These are phyloP conservation scores for Hygrophoropsis aurantiaca DNA, from an alignment of 768 basidiomycete genomes.

Conservation along the genomic window DNA sequence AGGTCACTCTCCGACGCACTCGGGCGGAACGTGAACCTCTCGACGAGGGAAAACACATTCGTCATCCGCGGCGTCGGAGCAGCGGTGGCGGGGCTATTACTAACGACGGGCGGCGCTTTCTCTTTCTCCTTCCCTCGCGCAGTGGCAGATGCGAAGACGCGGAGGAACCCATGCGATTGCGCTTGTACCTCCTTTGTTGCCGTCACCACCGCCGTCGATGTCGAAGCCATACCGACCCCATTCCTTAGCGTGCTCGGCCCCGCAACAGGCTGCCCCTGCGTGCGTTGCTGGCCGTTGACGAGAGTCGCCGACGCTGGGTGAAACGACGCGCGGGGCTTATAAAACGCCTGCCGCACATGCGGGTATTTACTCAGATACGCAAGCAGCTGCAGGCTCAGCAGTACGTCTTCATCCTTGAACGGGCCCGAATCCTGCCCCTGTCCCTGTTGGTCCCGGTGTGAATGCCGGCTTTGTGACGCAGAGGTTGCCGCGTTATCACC, in stretches of 20 bases:
- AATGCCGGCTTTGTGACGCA: conserved; percentile 7
- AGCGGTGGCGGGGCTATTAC: conserved; percentile 23
- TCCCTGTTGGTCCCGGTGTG: conserved; percentile 21
- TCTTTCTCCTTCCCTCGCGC: conserved; percentile 52
- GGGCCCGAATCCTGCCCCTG: conserved; percentile 52
- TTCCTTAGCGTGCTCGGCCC: conserved; percentile 23
- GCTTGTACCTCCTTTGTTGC: too few relatives aligned
- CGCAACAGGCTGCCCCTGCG: conserved; percentile 21
- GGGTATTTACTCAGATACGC: conserved; percentile 98
- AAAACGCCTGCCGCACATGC: conserved; percentile 94
- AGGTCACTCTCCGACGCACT: conserved; percentile 76
- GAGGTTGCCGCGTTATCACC: conserved; percentile 14
- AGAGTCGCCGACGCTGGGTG: conserved; percentile 66
- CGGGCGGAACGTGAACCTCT: conserved; percentile 94
- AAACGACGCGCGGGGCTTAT: conserved; percentile 81
- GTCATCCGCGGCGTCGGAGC: conserved; percentile 49
- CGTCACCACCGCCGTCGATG: too few relatives aligned
- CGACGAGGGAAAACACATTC: conserved; percentile 95
- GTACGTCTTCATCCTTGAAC: conserved; percentile 92
- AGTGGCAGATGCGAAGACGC: conserved; percentile 41
- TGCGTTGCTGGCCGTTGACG: conserved; percentile 28
- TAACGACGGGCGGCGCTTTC: conserved; percentile 16
- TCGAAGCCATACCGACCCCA: not conserved
- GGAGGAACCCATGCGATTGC: conserved; percentile 44
- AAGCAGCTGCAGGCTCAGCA: conserved; percentile 86